A percentile compares a stretch with the other conserved stretches of the same genome.
phyloP scores from a whole-genome alignment of 2,329 filamentous ascomycete species.

The Colletotrichum viniferum region DNA sequence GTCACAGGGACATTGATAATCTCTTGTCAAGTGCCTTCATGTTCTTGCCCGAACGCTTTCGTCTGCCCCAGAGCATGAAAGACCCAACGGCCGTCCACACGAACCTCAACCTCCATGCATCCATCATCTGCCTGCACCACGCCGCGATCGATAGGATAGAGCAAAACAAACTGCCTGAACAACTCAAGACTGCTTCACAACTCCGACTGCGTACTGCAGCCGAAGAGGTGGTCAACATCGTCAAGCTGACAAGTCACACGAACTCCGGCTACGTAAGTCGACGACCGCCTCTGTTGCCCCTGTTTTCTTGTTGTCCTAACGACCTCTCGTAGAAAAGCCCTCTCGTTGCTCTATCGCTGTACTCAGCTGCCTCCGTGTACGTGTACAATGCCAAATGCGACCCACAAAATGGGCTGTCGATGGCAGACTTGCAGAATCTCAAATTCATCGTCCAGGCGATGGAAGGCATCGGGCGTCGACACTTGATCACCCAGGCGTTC shows the following conservation, averaged over 20 bases:
- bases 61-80: conserved; percentile 70
- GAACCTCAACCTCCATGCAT: conserved; percentile 89
- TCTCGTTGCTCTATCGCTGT: conserved; percentile 82
- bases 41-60: conserved; percentile 75
- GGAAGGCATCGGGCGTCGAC: conserved; percentile 74
- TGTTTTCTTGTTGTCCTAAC: background rate
- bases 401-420: conserved; percentile 62
- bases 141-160: conserved; percentile 85
- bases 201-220: conserved; percentile 79
- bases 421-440: conserved; percentile 53
- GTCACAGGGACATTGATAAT: conserved; percentile 83
- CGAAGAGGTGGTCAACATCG: conserved; percentile 82
- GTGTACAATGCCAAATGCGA: conserved; percentile 76
- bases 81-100: conserved; percentile 79
- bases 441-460: conserved; percentile 82
- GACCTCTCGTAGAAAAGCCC: conserved; percentile 66
- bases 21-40: conserved; percentile 79
- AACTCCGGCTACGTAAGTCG: conserved; percentile 68
- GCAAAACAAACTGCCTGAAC: conserved; percentile 67
- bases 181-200: conserved; percentile 73
- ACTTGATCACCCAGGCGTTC: conserved; percentile 81
- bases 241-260: conserved; percentile 77
- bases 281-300: background rate
- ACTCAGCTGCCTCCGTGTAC: conserved; percentile 84
- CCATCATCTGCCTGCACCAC: conserved; percentile 87